Percentiles rank a stretch among this genome's conserved stretches.
Evolutionary conservation across 257 asterid genomes (phyloP).

Genomic region (Cordia subcordata): DNA sequence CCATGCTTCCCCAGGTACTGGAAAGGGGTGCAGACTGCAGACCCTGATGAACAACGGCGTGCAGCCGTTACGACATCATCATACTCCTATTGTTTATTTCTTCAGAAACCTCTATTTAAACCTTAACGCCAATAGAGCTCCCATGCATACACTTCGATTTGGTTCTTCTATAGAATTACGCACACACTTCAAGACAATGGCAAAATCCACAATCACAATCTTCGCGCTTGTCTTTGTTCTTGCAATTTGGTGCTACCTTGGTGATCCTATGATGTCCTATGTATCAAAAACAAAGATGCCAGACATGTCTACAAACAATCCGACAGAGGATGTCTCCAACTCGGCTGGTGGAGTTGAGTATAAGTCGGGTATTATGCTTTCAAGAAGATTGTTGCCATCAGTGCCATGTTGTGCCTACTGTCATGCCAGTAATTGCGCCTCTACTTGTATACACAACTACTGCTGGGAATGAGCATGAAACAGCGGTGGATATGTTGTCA

Average conservation of each 20-base stretch:
- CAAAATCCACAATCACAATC: background rate
- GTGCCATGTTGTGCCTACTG: background rate
- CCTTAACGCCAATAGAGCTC: background rate
- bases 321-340: background rate
- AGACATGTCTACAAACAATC: background rate
- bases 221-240: background rate
- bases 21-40: background rate
- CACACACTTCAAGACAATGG: background rate
- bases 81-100: too few relatives aligned
- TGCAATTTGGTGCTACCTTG: background rate
- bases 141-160: background rate
- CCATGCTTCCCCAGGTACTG: background rate
- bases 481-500: background rate
- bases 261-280: background rate
- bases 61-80: background rate
- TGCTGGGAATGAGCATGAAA: background rate
- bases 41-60: background rate
- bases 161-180: background rate
- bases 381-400: background rate
- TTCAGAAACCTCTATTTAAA: too few relatives aligned
- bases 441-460: background rate
- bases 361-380: background rate
- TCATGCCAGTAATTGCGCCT: background rate
- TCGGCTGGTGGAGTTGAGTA: background rate
- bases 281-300: too few relatives aligned